These are phyloP conservation scores for Echium plantagineum DNA, from an alignment of 257 asterid species.

Conservation along the genomic window DNA sequence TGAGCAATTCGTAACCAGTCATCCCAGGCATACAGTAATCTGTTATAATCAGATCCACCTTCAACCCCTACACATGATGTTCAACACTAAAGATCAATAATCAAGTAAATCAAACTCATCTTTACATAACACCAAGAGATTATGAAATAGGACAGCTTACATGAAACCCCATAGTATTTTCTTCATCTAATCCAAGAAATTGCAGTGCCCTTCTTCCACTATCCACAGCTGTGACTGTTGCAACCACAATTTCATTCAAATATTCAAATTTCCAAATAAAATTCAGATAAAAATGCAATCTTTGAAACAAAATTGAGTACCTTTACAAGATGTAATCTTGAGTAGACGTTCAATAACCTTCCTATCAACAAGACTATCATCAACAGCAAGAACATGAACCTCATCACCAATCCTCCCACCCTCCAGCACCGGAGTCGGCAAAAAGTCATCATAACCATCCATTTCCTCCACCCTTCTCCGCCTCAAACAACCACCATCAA, in stretches of 20 bases:
- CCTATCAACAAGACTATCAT: conserved; percentile 34
- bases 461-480: conserved; percentile 17
- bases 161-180: conserved; percentile 44
- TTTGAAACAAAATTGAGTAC: conserved; percentile 6
- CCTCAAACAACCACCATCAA: conserved; percentile 5
- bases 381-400: conserved; percentile 45
- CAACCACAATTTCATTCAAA: conserved; percentile 6
- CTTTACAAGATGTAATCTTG: conserved; percentile 36
- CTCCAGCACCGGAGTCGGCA: conserved; percentile 3
- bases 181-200: conserved; percentile 41
- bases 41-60: conserved; percentile 19
- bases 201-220: conserved; percentile 55
- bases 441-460: conserved; percentile 12
- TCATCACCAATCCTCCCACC: conserved; percentile 1
- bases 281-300: neutral
- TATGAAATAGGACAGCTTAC: conserved; percentile 19
- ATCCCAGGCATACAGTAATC: conserved; percentile 32
- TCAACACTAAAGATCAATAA: neutral
- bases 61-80: conserved; percentile 17
- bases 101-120: neutral
- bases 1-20: conserved; percentile 29
- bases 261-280: neutral
- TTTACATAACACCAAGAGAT: conserved; percentile 1
- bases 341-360: conserved; percentile 40
- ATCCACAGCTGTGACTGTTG: conserved; percentile 54